Percentiles rank a stretch among this genome's conserved stretches.
phyloP scores from a whole-genome alignment of 495 filamentous ascomycete species.

The Penicillium longicatenatum region DNA sequence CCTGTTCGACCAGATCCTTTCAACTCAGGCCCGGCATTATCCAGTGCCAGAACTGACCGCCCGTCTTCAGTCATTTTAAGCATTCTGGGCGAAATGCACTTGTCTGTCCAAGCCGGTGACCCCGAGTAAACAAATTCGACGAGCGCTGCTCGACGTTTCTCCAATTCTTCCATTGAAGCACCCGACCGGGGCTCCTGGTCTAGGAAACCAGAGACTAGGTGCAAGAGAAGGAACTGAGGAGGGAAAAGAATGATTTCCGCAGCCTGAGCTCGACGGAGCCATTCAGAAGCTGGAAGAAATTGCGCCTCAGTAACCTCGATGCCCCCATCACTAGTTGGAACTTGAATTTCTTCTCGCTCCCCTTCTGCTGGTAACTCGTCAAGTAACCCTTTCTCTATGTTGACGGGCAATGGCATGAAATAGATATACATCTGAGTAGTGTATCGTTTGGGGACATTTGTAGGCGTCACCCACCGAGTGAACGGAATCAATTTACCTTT shows the following conservation, averaged over 20 bases:
- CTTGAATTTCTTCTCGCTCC: conserved; percentile 42
- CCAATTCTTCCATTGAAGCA: conserved; percentile 39
- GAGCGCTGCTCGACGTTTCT: conserved; percentile 55
- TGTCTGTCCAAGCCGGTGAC: conserved; percentile 72
- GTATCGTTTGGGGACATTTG: conserved; percentile 69
- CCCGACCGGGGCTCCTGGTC: conserved; percentile 38
- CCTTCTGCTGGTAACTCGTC: conserved; percentile 36
- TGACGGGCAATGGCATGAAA: conserved; percentile 70
- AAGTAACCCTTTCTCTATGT: conserved; percentile 36
- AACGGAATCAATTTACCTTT: conserved; percentile 73
- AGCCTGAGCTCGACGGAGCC: conserved; percentile 61
- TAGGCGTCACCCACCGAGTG: conserved; percentile 89
- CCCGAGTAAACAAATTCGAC: conserved; percentile 57
- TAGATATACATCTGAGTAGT: conserved; percentile 97
- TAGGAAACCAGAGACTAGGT: conserved; percentile 64
- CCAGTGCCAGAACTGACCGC: conserved; percentile 64
- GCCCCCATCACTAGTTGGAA: conserved; percentile 80
- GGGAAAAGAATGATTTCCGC: conserved; percentile 84
- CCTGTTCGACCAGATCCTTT: conserved; percentile 62
- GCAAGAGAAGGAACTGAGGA: conserved; percentile 82
- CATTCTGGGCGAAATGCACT: conserved; percentile 71
- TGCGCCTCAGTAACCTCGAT: conserved; percentile 79
- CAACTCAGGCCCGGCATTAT: conserved; percentile 72
- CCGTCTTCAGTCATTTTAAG: conserved; percentile 59
- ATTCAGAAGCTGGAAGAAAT: conserved; percentile 69